Evolutionary conservation across 176 grass and related monocot genomes (phyloP), one percentile per base, ranked within the genome.

Genomic region (Eremochloa ophiuroides): DNA sequence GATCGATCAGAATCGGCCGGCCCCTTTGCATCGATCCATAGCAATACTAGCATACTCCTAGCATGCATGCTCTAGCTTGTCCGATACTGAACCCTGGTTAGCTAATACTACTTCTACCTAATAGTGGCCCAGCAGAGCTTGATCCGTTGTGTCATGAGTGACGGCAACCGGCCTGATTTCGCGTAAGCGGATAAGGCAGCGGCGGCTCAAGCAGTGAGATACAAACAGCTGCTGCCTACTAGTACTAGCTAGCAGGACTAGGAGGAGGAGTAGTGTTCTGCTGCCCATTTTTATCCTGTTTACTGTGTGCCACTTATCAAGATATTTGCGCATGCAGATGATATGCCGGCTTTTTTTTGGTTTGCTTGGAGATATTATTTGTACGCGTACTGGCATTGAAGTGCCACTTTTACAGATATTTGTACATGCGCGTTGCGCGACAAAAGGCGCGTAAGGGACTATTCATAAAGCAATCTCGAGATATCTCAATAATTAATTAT

Each of bases 241-340:
- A n/a, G n/a, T n/a, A 41, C 3, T 15, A 13, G 1, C 16, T 51
- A 48, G 2, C 0, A 18, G 16, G 43, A 46, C 16, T 48, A 20
- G 48, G 17, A 38, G 6, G 3, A 64, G 30, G 28, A 38, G 31
- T 60, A 76, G 77, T 81, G 82, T 89, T 81, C 43, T 65, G 34
- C 51, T 71, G 82, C 77, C 87, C 78, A 59, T 85, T 75, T 70
- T 56, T 50, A 83, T 80, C 41, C 63, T 80, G 61, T 76, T 64
- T 76, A 26, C 46, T n/a, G 15, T n/a, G 15, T 67, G 44, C 66
- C 50, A 53, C 51, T 11, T 3, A 27, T 33, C 33, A 39, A 81
- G 82, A 58, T 85, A 83, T 83, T 87, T 79, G 76, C 50, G 65
- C 58, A 25, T 18, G 5, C 37, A 25, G 28, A n/a, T n/a, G n/a